Base-by-base conservation (phyloP, 495 filamentous ascomycete species). In the Pyrenula aspistea region DNA sequence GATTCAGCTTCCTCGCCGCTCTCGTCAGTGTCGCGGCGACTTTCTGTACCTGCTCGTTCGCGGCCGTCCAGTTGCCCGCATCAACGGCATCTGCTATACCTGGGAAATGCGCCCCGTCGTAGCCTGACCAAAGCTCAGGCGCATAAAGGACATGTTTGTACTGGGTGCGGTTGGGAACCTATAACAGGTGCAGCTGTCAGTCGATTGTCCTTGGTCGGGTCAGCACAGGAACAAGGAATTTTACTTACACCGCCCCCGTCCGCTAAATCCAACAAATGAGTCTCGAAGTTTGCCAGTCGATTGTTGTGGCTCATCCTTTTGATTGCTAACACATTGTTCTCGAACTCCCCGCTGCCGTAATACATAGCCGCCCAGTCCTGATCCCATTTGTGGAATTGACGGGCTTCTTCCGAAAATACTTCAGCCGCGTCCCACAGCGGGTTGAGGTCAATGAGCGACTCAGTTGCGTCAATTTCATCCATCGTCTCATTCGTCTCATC, bases 101-200 rank as follows among this genome's bases (percentile, higher is more conserved):
- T 8, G 93, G 93, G 71, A 97, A 97, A 59, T 82, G 85, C 0
- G 84, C 79, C 51, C 82, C 79, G 53, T 89, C 83, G 66, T 87
- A 83, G 53, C 83, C 83, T 52, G 83, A 83, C 87, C 89, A 91
- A 3, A 80, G 70, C 65, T 89, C 81, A 12, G 93, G 93, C 0
- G 84, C 91, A 62, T 89, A 93, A 53, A 98, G 61, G 62, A 95
- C 80, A 71, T 98, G 94, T 67, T 93, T 95, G 76, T 89, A 98
- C 72, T 96, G 94, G 22, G 87, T 87, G 59, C 93, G 83, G 64
- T 88, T 88, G 25, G 89, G 91, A 24, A 95, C 75, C 87, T 93
- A 59, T 47, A 25, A 23, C 1, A n/a, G 52, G 24, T n/a, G 19
- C 23, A 22, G 49, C 2, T 53, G 22, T 47, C 51, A 22, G 22